Conservation (phyloP, 108 stramenopile species). For the Cyclotella cryptica region DNA sequence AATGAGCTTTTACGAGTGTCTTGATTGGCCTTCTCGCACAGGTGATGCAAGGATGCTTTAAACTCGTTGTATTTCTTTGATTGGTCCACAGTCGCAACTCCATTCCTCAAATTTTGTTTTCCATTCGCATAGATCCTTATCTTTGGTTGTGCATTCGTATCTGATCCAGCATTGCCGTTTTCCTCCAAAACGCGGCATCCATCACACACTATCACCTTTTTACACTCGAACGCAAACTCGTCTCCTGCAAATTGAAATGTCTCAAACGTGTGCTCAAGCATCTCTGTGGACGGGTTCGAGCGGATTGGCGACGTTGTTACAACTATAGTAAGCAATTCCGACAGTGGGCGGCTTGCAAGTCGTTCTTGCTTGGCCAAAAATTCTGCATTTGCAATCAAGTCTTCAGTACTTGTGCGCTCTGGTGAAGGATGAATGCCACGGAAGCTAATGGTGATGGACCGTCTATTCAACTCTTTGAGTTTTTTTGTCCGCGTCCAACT, state of each 20-base stretch:
- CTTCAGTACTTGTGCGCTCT: slow-evolving; percentile 7
- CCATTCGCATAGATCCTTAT: slow-evolving; percentile 69
- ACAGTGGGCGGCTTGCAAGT: slow-evolving; percentile 38
- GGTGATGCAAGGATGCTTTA: slow-evolving; percentile 59
- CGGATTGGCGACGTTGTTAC: slow-evolving; percentile 87
- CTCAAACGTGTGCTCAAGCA: slow-evolving; percentile 75
- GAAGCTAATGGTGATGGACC: slow-evolving; percentile 40
- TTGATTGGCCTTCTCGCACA: slow-evolving; percentile 52
- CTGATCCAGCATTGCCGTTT: background rate
- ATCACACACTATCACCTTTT: slow-evolving; percentile 84
- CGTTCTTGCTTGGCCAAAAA: background rate
- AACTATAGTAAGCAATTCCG: slow-evolving; percentile 79
- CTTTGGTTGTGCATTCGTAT: slow-evolving; percentile 5
- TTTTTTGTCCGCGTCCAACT: slow-evolving; percentile 32
- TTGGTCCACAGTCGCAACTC: slow-evolving; percentile 74
- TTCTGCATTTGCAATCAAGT: background rate
- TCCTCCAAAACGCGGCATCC: slow-evolving; percentile 62
- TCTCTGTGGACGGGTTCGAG: slow-evolving; percentile 83
- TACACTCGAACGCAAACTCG: slow-evolving; percentile 80
- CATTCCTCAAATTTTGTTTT: slow-evolving; percentile 83
- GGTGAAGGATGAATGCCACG: slow-evolving; percentile 31
- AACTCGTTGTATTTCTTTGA: slow-evolving; percentile 69
- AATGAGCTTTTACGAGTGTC: slow-evolving; percentile 38
- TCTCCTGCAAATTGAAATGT: slow-evolving; percentile 73
- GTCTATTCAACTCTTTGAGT: slow-evolving; percentile 26